A percentile compares a stretch with the other conserved stretches of the same genome.
phyloP scores from a whole-genome alignment of 306 rosid genomes.

The Pterocarpus santalinus region DNA sequence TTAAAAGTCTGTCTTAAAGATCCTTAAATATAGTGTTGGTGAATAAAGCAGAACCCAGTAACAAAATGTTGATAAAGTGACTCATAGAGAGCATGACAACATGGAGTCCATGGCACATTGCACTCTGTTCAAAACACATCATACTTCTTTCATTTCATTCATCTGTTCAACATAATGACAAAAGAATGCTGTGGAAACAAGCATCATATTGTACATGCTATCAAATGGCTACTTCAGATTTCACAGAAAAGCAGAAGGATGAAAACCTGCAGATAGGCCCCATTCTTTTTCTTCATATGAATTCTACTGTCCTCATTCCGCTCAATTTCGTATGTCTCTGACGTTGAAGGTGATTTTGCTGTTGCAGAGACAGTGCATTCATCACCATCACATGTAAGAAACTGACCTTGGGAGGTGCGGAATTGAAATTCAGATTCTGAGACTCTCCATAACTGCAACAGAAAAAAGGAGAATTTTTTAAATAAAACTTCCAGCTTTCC shows the following conservation, averaged over 20 bases:
- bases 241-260: slow-evolving; percentile 24
- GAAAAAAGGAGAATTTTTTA: slow-evolving; percentile 4
- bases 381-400: slow-evolving; percentile 73
- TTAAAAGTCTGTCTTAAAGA: not conserved
- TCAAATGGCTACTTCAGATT: slow-evolving; percentile 31
- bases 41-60: slow-evolving; percentile 7
- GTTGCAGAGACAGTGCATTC: slow-evolving; percentile 74
- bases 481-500: slow-evolving; percentile 33
- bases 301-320: slow-evolving; percentile 60
- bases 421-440: slow-evolving; percentile 78
- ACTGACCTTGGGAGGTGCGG: slow-evolving; percentile 72
- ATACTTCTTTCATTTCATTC: slow-evolving; percentile 13
- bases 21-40: slow-evolving; percentile 20
- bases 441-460: slow-evolving; percentile 82
- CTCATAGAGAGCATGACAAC: slow-evolving; percentile 18
- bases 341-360: slow-evolving; percentile 62
- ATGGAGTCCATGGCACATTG: slow-evolving; percentile 6
- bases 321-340: slow-evolving; percentile 72
- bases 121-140: slow-evolving; percentile 13
- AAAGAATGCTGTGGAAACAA: slow-evolving; percentile 6
- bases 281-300: slow-evolving; percentile 71
- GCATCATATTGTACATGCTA: slow-evolving; percentile 26
- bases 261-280: slow-evolving; percentile 79
- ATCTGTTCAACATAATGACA: slow-evolving; percentile 19
- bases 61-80: slow-evolving; percentile 34